These are phyloP conservation scores for Fusarium brevicatenulatum DNA, from an alignment of 2,329 filamentous ascomycete genomes.

Conservation along the genomic window DNA sequence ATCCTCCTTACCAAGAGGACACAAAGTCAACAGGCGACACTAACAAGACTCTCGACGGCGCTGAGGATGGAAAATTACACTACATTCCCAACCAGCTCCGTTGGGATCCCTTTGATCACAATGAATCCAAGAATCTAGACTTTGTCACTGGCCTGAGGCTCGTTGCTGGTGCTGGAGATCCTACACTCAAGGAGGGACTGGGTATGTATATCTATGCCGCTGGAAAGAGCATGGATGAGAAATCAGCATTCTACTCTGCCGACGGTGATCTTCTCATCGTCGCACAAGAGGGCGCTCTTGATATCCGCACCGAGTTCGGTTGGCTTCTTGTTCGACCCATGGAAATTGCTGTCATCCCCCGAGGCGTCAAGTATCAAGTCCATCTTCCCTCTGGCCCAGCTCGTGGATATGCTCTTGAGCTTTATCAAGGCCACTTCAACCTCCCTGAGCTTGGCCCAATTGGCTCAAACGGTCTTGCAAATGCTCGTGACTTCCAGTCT, in stretches of 20 bases:
- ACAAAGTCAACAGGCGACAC: constrained; percentile 42
- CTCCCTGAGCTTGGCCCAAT: constrained; percentile 79
- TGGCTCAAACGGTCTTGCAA: constrained; percentile 79
- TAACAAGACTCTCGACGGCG: constrained; percentile 40
- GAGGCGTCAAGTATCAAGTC: constrained; percentile 79
- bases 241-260: constrained; percentile 83
- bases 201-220: constrained; percentile 85
- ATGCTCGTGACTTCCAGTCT: constrained; percentile 78
- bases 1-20: constrained; percentile 65
- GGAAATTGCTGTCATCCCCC: constrained; percentile 80
- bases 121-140: constrained; percentile 61
- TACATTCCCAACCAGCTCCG: constrained; percentile 79
- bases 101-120: constrained; percentile 83
- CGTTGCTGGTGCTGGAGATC: constrained; percentile 82
- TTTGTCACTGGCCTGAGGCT: constrained; percentile 71
- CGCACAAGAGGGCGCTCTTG: constrained; percentile 76
- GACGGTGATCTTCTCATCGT: constrained; percentile 84
- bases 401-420: constrained; percentile 78
- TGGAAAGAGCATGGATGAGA: constrained; percentile 78
- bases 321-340: constrained; percentile 78
- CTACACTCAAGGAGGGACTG: constrained; percentile 79
- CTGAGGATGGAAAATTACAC: constrained; percentile 43
- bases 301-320: constrained; percentile 82
- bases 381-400: constrained; percentile 69
- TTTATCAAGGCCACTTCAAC: constrained; percentile 77